Conservation (phyloP, 116 monocot species). For the Zostera marina region DNA sequence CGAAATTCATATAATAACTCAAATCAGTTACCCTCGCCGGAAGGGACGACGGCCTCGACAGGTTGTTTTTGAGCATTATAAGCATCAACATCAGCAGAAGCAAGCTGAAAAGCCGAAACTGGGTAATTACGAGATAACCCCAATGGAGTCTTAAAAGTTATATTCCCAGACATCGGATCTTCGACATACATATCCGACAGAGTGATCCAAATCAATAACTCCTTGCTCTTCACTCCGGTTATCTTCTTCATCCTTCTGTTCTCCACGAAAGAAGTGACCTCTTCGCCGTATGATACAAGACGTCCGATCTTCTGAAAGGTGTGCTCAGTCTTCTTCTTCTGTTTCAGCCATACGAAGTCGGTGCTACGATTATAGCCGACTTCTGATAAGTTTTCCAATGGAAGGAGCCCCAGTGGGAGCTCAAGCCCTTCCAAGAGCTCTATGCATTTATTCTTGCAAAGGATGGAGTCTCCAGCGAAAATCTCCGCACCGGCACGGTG, state of each 20-base stretch:
- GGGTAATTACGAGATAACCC: conserved; percentile 22
- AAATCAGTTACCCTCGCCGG: too few relatives aligned
- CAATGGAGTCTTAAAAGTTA: conserved; percentile 23
- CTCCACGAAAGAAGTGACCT: conserved; percentile 34
- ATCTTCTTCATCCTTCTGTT: conserved; percentile 21
- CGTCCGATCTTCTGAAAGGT: conserved; percentile 20
- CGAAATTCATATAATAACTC: too few relatives aligned
- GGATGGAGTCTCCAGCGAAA: not conserved
- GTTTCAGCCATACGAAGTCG: not conserved
- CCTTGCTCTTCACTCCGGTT: conserved; percentile 20
- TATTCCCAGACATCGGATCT: conserved; percentile 9
- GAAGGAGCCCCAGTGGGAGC: conserved; percentile 3
- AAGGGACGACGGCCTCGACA: too few relatives aligned
- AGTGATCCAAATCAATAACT: conserved; percentile 24
- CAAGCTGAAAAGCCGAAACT: conserved; percentile 15
- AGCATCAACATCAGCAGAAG: too few relatives aligned
- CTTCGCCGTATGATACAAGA: conserved; percentile 16
- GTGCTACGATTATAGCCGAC: not conserved
- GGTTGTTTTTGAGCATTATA: too few relatives aligned
- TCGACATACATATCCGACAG: conserved; percentile 25
- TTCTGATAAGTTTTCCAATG: not conserved
- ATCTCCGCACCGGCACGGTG: not conserved
- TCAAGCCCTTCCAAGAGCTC: not conserved
- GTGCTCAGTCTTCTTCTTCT: conserved; percentile 13
- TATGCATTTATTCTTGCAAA: not conserved